Evolutionary conservation across 805 yeast genomes (phyloP), one percentile per base, ranked within the genome.

Genomic region (Dipodascopsis tothii): DNA sequence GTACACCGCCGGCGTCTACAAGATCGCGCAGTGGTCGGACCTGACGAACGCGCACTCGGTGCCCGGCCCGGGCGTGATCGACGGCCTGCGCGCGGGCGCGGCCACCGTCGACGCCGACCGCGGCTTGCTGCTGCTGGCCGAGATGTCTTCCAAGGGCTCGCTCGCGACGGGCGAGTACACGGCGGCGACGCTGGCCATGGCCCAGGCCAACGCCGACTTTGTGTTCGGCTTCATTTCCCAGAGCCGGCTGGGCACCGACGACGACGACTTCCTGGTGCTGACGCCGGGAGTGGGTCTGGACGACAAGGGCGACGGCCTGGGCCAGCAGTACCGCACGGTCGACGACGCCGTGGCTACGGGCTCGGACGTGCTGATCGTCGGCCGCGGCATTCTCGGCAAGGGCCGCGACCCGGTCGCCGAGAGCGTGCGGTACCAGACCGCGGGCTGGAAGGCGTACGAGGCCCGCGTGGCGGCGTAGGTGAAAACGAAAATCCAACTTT

Each of bases 241-340:
- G 62, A 75, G 76, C 59, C 80, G 80, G 46, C 84, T 88, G 84
- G 72, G 74, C 35, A 80, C 74, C 2, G 92, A 80, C 56, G 92
- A 90, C 1, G 88, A 83, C 58, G 98, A 92, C 66, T 92, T 96
- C 96, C 66, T 92, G 33, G 77, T 88, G 46, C 81, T 92, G 92
- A 90, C 98, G 0, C 99, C 99, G 0, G 99, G 99, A 50, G 98
- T 92, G 33, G 97, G 97, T 2, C 73, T 92, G 41, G 98, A 90
- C 60, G 97, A 90, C 60, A 92, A 82, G 63, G 96, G 97, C 14
- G 99, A 92, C 62, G 77, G 81, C 1, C 72, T 92, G 49, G 99
- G 99, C 20, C 99, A 92, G 65, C 97, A 92, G 66, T 92, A 92
- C 65, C 75, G 98, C 63, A 79, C 96, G 3, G 97, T 90, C 3